Base-by-base conservation (phyloP, 495 filamentous ascomycete species). In the Clohesyomyces aquaticus region DNA sequence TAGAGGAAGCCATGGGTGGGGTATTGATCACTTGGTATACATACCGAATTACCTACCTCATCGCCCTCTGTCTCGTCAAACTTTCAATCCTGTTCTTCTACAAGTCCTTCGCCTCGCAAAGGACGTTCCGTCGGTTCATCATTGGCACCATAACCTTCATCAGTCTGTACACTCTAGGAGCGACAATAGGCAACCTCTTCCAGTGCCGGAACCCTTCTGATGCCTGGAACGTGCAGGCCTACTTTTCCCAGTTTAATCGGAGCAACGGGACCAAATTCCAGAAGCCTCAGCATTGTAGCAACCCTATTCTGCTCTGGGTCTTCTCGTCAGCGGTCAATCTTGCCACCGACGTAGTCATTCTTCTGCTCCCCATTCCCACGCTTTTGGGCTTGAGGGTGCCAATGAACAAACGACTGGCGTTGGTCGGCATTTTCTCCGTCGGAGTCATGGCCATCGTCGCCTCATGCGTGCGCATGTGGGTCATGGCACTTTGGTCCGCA, bases 1-100 rank as follows among this genome's bases (percentile, higher is more conserved):
- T 56, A 21, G 51, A 55, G 27, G 25, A 26, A 14, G 57, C 43
- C 46, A 29, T 67, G 11, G 32, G 25, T 10, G 65, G 65, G 19
- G 59, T 53, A n/a, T 58, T 67, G 10, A 51, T 67, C 12, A 63
- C 65, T 1, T 67, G 65, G 65, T 67, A 41, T 16, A 49, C 49
- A 11, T 67, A 67, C 42, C 65, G 65, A 42, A 57, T 62, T 3
- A 57, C 35, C 4, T 67, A 67, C 51, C 25, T 21, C 1, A 27
- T 67, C 10, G 58, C 51, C 2, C 52, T 67, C 10, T 58, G 52
- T 38, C 59, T 63, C 46, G 65, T 63, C 65, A 67, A 67, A 27
- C 59, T 67, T 23, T 67, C 65, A 45, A 67, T 67, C n/a, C 65
- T 67, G 10, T 67, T 52, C 54, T 67, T 67, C 65, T 67, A 67